Evolutionary conservation across 805 yeast genomes (phyloP).

Genomic region (Cyberlindnera japonica): DNA sequence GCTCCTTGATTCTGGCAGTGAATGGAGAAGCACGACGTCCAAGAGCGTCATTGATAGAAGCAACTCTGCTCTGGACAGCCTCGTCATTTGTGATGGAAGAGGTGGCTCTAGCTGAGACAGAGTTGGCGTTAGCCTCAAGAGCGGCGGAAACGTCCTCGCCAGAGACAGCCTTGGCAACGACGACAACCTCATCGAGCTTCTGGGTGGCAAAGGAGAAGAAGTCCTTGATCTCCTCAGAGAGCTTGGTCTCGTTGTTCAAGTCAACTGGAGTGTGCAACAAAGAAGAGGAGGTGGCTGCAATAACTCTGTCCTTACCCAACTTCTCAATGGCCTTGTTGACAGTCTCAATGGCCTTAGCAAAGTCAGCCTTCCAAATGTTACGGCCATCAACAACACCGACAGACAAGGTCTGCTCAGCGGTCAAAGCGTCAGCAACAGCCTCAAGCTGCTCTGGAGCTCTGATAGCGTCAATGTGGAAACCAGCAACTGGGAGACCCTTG

Average conservation of each 20-base stretch:
- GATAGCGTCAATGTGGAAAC: constrained; percentile 94
- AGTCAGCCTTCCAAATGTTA: constrained; percentile 99
- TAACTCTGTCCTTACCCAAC: constrained; percentile 81
- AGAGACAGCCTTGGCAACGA: constrained; percentile 81
- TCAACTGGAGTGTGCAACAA: constrained; percentile 98
- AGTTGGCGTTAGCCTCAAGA: constrained; percentile 81
- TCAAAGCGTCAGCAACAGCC: constrained; percentile 64
- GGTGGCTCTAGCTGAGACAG: constrained; percentile 79
- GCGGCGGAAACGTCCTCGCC: constrained; percentile 75
- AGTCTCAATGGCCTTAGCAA: constrained; percentile 75
- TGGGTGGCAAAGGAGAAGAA: constrained; percentile 99
- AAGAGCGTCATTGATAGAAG: constrained; percentile 68
- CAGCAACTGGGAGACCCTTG: constrained; percentile 87
- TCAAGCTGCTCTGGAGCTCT: constrained; percentile 96
- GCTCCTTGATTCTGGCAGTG: constrained; percentile 82
- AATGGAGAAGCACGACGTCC: constrained; percentile 85
- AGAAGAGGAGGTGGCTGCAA: constrained; percentile 94
- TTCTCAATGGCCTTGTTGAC: constrained; percentile 80
- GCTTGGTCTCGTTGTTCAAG: constrained; percentile 85
- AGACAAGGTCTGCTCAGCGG: constrained; percentile 74
- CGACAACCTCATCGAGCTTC: constrained; percentile 88
- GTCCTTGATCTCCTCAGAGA: constrained; percentile 87
- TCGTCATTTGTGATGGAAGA: constrained; percentile 90
- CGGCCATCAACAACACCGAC: constrained; percentile 99
- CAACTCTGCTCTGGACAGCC: constrained; percentile 83